Base-by-base conservation (phyloP, 495 filamentous ascomycete species). In the Rostrohypoxylon terebratum region DNA sequence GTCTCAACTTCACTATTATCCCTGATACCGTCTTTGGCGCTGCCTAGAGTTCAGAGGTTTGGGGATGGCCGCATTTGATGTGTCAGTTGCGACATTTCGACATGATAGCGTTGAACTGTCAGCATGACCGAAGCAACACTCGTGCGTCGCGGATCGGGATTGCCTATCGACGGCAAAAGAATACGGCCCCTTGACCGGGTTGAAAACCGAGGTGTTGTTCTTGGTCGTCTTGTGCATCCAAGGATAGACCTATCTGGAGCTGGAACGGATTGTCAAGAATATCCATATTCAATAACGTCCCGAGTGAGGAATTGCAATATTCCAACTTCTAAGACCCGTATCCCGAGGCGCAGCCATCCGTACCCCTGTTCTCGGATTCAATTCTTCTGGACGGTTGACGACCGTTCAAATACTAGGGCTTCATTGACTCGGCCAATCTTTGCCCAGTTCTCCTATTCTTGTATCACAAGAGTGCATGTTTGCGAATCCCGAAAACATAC, bases 1-100 rank as follows among this genome's bases (percentile, higher is more conserved):
- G 48, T n/a, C 62, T 75, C 66, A 76, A 71, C 54, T 78, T 78
- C 42, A 78, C 76, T 13, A 78, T 78, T 62, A 68, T 47, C 28
- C 76, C 76, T 34, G 66, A 75, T 48, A 72, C 68, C 45, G 57
- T 78, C 28, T 69, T 62, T 23, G 76, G 76, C 68, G 76, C 77
- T 53, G 76, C 76, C 3, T 78, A 69, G 68, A 6, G 48, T 21
- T 20, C 20, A 68, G 54, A 61, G 53, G 61, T 65, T 25, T 31
- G 59, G 50, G 66, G 58, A 50, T 53, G 33, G 47, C 42, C 33
- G 42, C 58, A 63, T 33, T 18, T 48, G 62, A 64, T 58, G 59
- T 45, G 34, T 68, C 59, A 51, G 28, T 63, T 71, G 51, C 63
- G 61, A 71, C 60, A 31, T 64, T 31, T 28, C 33, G 18, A 36